A percentile compares a stretch with the other conserved stretches of the same genome.
phyloP scores from a whole-genome alignment of 805 yeast species.

The Starmerella riodocensis region DNA sequence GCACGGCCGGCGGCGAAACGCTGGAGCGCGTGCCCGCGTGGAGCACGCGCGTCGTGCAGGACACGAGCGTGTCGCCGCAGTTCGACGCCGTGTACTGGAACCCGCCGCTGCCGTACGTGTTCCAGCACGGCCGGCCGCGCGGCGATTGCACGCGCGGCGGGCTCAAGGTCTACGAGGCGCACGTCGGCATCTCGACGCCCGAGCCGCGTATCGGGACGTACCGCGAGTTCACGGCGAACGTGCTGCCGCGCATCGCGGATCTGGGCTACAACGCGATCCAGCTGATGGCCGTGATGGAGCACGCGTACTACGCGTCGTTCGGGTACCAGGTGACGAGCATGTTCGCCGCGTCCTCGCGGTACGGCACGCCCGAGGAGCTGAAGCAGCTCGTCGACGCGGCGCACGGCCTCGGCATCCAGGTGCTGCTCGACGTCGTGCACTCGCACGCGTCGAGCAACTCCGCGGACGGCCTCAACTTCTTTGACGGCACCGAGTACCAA shows the following conservation, averaged over 20 bases:
- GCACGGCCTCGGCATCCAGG: constrained; percentile 75
- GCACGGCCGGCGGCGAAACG: constrained; percentile 51
- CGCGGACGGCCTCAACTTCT: constrained; percentile 80
- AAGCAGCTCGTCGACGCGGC: constrained; percentile 85
- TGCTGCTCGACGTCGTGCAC: constrained; percentile 82
- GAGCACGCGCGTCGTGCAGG: constrained; percentile 67
- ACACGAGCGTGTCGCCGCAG: constrained; percentile 32
- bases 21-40: constrained; percentile 83
- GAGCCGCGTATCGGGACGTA: constrained; percentile 77
- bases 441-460: constrained; percentile 94
- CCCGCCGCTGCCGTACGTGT: constrained; percentile 47
- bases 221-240: constrained; percentile 64
- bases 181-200: constrained; percentile 80
- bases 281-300: constrained; percentile 97
- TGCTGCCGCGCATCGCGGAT: constrained; percentile 71
- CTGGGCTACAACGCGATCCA: constrained; percentile 89
- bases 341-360: constrained; percentile 80
- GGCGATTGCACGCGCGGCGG: constrained; percentile 27
- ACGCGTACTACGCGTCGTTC: constrained; percentile 93
- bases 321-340: constrained; percentile 95
- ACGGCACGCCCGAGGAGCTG: constrained; percentile 89
- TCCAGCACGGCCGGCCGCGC: constrained; percentile 57
- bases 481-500: constrained; percentile 92
- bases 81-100: constrained; percentile 94
- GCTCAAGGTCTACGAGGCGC: constrained; percentile 79